A percentile compares a stretch with the other conserved stretches of the same genome.
phyloP scores from a whole-genome alignment of 2,329 filamentous ascomycete species.

The Diatrype stigma region DNA sequence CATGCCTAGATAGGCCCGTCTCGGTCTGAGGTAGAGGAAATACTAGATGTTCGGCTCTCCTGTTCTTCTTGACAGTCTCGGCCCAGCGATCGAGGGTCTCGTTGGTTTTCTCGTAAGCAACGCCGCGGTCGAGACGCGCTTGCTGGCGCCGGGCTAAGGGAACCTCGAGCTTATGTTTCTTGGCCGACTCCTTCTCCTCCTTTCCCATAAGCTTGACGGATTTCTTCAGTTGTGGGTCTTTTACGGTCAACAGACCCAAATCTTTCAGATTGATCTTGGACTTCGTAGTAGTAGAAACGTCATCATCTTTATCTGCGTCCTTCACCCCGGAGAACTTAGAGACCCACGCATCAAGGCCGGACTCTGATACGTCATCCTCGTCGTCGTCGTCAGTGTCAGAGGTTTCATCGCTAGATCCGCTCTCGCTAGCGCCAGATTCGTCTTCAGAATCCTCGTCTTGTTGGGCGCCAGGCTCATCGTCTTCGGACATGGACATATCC shows the following conservation, averaged over 20 bases:
- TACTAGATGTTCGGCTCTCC: constrained; percentile 81
- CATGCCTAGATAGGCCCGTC: constrained; percentile 52
- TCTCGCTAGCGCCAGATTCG: constrained; percentile 40
- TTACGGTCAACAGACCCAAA: constrained; percentile 65
- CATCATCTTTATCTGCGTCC: constrained; percentile 46
- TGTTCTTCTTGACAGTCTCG: constrained; percentile 91
- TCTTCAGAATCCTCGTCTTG: constrained; percentile 41
- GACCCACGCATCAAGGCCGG: constrained; percentile 46
- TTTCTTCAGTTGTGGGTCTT: constrained; percentile 72
- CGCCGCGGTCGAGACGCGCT: constrained; percentile 74
- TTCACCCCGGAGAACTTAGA: constrained; percentile 64
- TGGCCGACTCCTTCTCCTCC: constrained; percentile 48
- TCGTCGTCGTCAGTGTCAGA: constrained; percentile 41
- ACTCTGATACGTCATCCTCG: constrained; percentile 46
- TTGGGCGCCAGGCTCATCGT: constrained; percentile 46
- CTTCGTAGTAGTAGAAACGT: constrained; percentile 50
- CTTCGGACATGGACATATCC: constrained; percentile 42
- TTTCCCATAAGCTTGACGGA: constrained; percentile 71
- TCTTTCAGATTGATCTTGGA: constrained; percentile 72
- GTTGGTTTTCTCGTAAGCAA: constrained; percentile 86
- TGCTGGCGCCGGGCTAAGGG: constrained; percentile 84
- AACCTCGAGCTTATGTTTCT: constrained; percentile 70
- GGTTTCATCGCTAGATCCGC: constrained; percentile 35
- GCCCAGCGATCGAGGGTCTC: constrained; percentile 88
- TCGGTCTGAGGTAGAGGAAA: constrained; percentile 80